Base-by-base conservation (phyloP, 345 rosid genomes). In the Pseudoturritis turrita region DNA sequence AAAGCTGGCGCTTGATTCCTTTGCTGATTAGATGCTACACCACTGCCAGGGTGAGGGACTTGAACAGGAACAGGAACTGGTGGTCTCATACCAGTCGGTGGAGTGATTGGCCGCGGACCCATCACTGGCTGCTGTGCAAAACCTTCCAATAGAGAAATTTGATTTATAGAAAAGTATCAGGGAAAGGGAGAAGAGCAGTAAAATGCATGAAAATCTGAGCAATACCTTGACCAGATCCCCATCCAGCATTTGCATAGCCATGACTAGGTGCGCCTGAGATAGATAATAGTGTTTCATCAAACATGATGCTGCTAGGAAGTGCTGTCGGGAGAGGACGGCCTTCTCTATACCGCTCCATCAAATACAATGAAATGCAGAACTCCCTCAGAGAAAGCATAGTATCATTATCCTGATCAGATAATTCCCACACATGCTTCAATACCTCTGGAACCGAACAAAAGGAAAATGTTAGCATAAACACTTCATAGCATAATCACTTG, bases 311-410 rank as follows among this genome's bases (percentile, higher is more conserved):
- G 68, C 87, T 86, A 25, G 99, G 99, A 71, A 95, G 91, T 46
- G 82, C 37, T 7, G 88, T 58, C 36, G 99, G 99, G 75, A 91
- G 96, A 70, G 96, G 84, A 64, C 85, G 87, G 22, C 99, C 99
- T 81, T 91, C 99, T 83, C 96, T 91, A 72, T 54, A 84, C 45
- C 93, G 91, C 84, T 95, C 98, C 98, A 93, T 93, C 83, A 93
- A 79, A 81, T 93, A 93, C 47, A 93, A 88, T 65, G 98, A 90
- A 81, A 86, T 85, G 84, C 97, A 95, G 68, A 95, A 95, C 71
- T 95, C 99, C 81, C 96, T 91, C 87, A 91, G 80, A 64, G 99
- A 91, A 79, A 95, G 97, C 97, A 95, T 95, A 83, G 97, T 91
- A 77, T 95, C 99, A 79, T 71, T 83, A 72, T 95, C 99, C 81